A percentile compares a stretch with the other conserved stretches of the same genome.
Evolutionary conservation across 768 basidiomycete species (phyloP).

Genomic region (Xerocomellus amylosporus): DNA sequence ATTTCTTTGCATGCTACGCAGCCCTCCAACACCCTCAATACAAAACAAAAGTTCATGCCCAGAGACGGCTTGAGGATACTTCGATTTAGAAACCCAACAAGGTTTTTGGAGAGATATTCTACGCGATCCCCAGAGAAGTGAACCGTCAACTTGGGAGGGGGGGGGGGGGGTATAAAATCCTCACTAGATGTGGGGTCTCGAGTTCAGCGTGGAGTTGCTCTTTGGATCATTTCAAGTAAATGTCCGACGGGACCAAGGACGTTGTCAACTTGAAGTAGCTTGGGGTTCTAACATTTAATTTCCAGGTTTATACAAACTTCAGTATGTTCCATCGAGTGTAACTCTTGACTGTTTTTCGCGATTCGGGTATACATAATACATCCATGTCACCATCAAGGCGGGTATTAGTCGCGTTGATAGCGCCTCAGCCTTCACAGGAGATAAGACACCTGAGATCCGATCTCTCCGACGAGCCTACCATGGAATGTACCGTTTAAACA

Average conservation of each 20-base stretch:
- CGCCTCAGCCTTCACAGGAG: too few species aligned
- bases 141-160: too few species aligned
- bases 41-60: background rate
- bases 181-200: background rate
- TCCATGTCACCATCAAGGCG: background rate
- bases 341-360: background rate
- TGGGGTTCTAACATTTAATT: too few species aligned
- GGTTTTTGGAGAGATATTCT: background rate
- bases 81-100: background rate
- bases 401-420: too few species aligned
- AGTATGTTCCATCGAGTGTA: background rate
- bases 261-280: background rate
- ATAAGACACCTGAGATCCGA: too few species aligned
- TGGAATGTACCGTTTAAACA: too few species aligned
- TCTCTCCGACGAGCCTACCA: too few species aligned
- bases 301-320: background rate
- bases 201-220: background rate
- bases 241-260: background rate
- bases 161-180: background rate
- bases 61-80: background rate
- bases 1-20: background rate
- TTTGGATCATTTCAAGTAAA: background rate
- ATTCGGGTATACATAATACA: background rate
- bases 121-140: background rate
- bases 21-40: background rate